Conservation (phyloP, 345 rosid species). For the Firmiana major region DNA sequence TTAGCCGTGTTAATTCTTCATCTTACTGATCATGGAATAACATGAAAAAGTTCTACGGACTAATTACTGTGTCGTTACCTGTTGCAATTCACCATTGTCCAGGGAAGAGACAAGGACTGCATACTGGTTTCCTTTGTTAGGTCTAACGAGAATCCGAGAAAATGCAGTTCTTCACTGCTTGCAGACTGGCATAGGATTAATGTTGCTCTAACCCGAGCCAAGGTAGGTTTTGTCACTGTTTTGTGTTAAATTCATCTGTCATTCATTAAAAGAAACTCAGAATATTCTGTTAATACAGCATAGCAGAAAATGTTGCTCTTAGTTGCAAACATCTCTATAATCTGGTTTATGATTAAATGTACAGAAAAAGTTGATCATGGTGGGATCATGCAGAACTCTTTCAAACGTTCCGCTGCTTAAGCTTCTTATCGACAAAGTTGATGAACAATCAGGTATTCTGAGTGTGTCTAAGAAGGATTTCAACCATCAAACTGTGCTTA, state of each 20-base stretch:
- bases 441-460: constrained; percentile 63
- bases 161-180: constrained; percentile 61
- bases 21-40: not conserved
- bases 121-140: constrained; percentile 82
- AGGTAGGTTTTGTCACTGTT: constrained; percentile 39
- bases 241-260: not conserved
- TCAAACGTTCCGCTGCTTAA: constrained; percentile 75
- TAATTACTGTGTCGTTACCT: not conserved
- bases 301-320: not conserved
- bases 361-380: constrained; percentile 91
- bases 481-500: constrained; percentile 19
- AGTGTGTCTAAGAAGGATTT: constrained; percentile 39
- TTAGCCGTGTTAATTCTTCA: too few relatives aligned
- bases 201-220: constrained; percentile 89
- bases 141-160: constrained; percentile 61
- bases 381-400: constrained; percentile 76
- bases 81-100: constrained; percentile 7
- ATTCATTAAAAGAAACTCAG: not conserved
- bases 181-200: constrained; percentile 98
- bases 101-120: constrained; percentile 96
- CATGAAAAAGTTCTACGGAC: not conserved
- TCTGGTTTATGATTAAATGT: constrained; percentile 7
- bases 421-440: constrained; percentile 73
- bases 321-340: not conserved
- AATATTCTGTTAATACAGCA: not conserved